These are phyloP conservation scores for Neurospora sp. DNA, from an alignment of 495 filamentous ascomycete genomes.

Conservation along the genomic window DNA sequence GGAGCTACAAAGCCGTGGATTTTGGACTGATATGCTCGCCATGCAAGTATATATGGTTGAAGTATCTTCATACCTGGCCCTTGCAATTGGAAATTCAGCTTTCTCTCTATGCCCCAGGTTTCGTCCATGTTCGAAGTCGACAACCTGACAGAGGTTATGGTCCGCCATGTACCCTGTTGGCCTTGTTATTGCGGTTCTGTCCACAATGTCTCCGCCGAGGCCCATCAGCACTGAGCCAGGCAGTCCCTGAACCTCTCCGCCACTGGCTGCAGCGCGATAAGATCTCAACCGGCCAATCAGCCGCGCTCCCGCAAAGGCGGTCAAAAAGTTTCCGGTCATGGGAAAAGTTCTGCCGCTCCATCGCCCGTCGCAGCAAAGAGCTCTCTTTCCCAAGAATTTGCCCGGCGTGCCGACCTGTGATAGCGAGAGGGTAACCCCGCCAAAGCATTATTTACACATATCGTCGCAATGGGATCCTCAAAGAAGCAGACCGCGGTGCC, in stretches of 20 bases:
- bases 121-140: not conserved
- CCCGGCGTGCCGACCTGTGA: not conserved
- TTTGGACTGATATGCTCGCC: not conserved
- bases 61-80: not conserved
- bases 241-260: not conserved
- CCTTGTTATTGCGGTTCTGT: not conserved
- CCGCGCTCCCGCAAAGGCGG: slow-evolving; percentile 12
- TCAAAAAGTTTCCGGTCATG: slow-evolving; percentile 17
- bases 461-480: not conserved
- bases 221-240: not conserved
- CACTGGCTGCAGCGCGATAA: not conserved
- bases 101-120: not conserved
- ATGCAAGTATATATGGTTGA: not conserved
- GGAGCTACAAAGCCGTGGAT: not conserved
- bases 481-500: not conserved
- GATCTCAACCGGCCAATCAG: not conserved
- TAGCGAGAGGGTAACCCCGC: slow-evolving; percentile 8
- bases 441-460: slow-evolving; percentile 2
- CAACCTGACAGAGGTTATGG: not conserved
- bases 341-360: slow-evolving; percentile 23
- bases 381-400: slow-evolving; percentile 12
- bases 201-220: not conserved
- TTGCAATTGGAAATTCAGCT: not conserved
- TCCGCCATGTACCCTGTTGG: not conserved
- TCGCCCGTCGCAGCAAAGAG: not conserved